Base-by-base conservation (phyloP, 169 alveolate species). In the Cryptosporidium muris region DNA sequence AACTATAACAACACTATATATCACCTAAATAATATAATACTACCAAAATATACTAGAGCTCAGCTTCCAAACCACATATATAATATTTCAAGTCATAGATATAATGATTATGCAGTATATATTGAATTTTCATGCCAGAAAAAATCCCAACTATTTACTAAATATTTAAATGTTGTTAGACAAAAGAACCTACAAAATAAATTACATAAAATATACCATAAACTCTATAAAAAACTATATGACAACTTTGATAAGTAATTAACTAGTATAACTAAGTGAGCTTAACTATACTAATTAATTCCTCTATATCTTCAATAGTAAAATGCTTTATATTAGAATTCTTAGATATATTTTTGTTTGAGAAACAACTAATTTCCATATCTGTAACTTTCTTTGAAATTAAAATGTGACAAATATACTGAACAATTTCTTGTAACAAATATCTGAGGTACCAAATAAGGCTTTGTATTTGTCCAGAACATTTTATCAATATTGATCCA, bases 381-480 rank as follows among this genome's bases (percentile, higher is more conserved):
- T 8, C 43, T 12, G 42, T 2, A 5, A 14, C 4, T 38, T 9
- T 40, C 16, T n/a, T n/a, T 2, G 11, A 12, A 8, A 45, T 45
- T n/a, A 74, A 60, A 9, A 43, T 74, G 11, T n/a, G 62, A n/a
- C 64, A 54, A 40, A 74, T 1, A 40, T 34, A 60, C 47, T 74
- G 85, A 42, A 62, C 60, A 25, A 74, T 9, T 3, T 74, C 85
- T 58, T 64, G 51, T 6, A 74, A 34, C 8, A 74, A 66, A 34
- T 48, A 60, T 74, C 85, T 74, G 34, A 74, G 60, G n/a, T 74
- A 74, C 85, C 85, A 74, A 34, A 74, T 12, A 43, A 74, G 54
- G 45, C 85, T 74, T 36, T 74, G 85, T 43, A 74, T 58, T 43
- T 40, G 67, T 11, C 85, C 85, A 47, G 85, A 68, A n/a, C 85